Base-by-base conservation (phyloP, 2,329 filamentous ascomycete genomes). In the Alternaria incomplexa region DNA sequence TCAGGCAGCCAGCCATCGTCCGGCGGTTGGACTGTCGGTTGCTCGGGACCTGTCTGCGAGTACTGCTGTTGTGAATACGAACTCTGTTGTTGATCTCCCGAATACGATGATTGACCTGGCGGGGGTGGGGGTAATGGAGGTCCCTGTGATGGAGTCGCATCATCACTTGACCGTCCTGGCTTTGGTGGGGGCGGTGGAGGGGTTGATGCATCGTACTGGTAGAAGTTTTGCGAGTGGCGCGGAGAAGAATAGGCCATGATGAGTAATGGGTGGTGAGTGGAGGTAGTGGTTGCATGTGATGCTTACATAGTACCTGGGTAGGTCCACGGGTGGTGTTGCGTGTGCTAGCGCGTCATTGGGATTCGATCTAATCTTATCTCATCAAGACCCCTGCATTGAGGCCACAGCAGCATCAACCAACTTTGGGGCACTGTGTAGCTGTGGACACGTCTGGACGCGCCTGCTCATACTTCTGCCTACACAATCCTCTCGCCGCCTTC, bases 1-100 rank as follows among this genome's bases (percentile, higher is more conserved):
- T 88, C 86, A 2, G 93, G 93, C 3, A 97, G 84, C 93, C 93
- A 97, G 66, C 89, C 87, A 56, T 91, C 88, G 47, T 81, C 80
- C n/a, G 81, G 80, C 57, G 73, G 73, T 58, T 70, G 71, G 25
- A 74, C 60, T 52, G 65, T 54, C 15, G 60, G 57, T 20, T 71
- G 71, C 20, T 69, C 64, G 9, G 68, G 62, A 23, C 62, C 66
- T 56, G 62, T 53, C 36, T 74, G 70, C 10, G 70, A 20, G 6
- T 65, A 54, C 26, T 65, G 66, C 47, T 72, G 68, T 52, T 71
- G 71, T 46, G 55, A 59, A 47, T 70, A 64, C 13, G 65, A 47
- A 25, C 67, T 53, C 50, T 70, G 65, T 22, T 69, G 73, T 32
- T 65, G 69, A 48, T 70, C 54, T 40, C 50, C 61, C 61, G 73